Base-by-base conservation (phyloP, 805 yeast species). In the Monosporozyma servazzii region DNA sequence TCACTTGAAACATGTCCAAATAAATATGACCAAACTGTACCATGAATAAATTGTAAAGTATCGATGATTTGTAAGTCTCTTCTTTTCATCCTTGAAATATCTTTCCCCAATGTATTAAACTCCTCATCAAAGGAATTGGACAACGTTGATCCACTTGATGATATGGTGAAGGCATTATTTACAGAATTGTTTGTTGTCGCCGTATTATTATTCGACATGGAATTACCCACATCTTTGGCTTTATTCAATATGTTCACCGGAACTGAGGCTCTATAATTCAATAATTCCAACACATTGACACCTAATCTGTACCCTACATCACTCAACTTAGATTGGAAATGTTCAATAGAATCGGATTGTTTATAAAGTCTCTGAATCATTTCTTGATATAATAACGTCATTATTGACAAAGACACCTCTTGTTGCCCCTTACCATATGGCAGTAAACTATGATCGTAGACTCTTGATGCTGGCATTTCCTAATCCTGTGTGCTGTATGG, bases 231-330 rank as follows among this genome's bases (percentile, higher is more conserved):
- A n/a, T 23, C 25, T 36, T 25, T 23, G 13, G 47, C 21, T 30
- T 30, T 45, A 17, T 15, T 29, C 7, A 20, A 7, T 5, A 33
- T 18, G 11, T 21, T 29, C 39, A 29, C 47, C 13, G 27, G 36
- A 7, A 64, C 52, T 1, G 69, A 62, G 10, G 64, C 62, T 45
- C 70, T 59, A 18, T 64, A 61, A 39, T 66, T 67, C 30, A 68
- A 56, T 52, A 88, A 71, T 64, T 89, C 96, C 36, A 86, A 67
- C 55, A 79, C 74, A 51, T 85, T 77, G 51, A 77, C 75, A 4
- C 96, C 96, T 44, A 89, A 77, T 49, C 78, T 79, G 60, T 83
- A 83, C 2, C 96, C 96, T 45, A 85, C 68, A n/a, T 79, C 79
- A 58, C 80, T 83, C 48, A 88, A 73, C 51, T 82, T 70, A 11